Percentiles rank a stretch among this genome's conserved stretches.
Evolutionary conservation across 805 yeast species (phyloP).

Genomic region (Myxozyma melibiosi): DNA sequence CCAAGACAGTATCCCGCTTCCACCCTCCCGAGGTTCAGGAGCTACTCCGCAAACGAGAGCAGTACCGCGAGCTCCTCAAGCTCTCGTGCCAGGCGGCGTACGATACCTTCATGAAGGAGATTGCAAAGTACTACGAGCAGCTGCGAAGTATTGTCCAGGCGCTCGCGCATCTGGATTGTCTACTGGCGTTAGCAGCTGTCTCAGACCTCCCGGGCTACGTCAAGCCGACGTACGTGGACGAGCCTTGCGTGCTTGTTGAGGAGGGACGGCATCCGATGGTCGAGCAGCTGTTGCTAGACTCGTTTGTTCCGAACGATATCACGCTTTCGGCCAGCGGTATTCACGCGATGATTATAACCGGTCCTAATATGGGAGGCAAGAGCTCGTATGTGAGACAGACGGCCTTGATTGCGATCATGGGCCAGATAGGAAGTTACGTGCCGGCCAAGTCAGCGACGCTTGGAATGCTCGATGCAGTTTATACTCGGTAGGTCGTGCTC

Average conservation of each 20-base stretch:
- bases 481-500: slow-evolving; percentile 41
- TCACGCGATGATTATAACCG: slow-evolving; percentile 69
- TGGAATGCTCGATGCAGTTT: slow-evolving; percentile 65
- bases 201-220: slow-evolving; percentile 52
- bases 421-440: slow-evolving; percentile 75
- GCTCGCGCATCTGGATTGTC: slow-evolving; percentile 64
- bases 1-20: slow-evolving; percentile 65
- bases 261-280: slow-evolving; percentile 70
- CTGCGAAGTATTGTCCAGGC: slow-evolving; percentile 50
- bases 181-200: slow-evolving; percentile 65
- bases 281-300: slow-evolving; percentile 49
- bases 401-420: slow-evolving; percentile 69
- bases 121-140: slow-evolving; percentile 46
- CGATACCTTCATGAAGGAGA: slow-evolving; percentile 43
- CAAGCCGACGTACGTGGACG: slow-evolving; percentile 54
- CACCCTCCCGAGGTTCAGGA: slow-evolving; percentile 61
- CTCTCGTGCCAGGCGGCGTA: slow-evolving; percentile 54
- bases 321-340: slow-evolving; percentile 50
- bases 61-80: slow-evolving; percentile 58
- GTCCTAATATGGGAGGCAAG: slow-evolving; percentile 82
- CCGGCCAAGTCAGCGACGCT: slow-evolving; percentile 65
- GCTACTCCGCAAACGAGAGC: slow-evolving; percentile 58
- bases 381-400: slow-evolving; percentile 74
- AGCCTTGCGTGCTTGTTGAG: slow-evolving; percentile 52
- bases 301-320: slow-evolving; percentile 70